Conservation (phyloP, 176 grass and related monocot species). For the Bonia amplexicaulis region DNA sequence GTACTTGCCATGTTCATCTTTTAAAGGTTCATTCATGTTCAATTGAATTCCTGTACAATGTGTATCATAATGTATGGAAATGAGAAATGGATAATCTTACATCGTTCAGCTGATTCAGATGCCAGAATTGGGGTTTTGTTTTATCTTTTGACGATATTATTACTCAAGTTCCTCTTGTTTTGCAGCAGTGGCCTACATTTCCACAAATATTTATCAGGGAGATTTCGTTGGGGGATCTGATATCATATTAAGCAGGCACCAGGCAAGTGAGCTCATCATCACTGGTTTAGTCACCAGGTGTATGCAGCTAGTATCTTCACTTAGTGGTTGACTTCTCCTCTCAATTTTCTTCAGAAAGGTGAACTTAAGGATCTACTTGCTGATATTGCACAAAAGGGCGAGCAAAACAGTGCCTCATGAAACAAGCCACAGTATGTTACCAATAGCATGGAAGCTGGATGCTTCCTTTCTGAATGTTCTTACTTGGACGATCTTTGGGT, state of each 20-base stretch:
- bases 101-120: not conserved
- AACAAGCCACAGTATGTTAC: constrained; percentile 8
- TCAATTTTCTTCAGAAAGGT: constrained; percentile 63
- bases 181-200: constrained; percentile 94
- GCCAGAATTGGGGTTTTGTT: not conserved
- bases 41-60: not conserved
- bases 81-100: not conserved
- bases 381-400: constrained; percentile 33
- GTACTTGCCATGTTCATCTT: not conserved
- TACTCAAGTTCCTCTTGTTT: constrained; percentile 15
- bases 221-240: constrained; percentile 95
- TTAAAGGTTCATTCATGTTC: constrained; percentile 12
- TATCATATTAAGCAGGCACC: constrained; percentile 92
- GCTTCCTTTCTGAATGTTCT: not conserved
- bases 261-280: constrained; percentile 47
- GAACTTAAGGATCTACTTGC: constrained; percentile 72
- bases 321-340: not conserved
- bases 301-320: constrained; percentile 4
- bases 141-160: not conserved
- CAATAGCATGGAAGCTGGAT: not conserved
- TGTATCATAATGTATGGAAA: not conserved
- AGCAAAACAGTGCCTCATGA: constrained; percentile 30
- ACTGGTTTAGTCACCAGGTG: not conserved
- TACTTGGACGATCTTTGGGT: not conserved
- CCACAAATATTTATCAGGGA: constrained; percentile 95